phyloP scores from a whole-genome alignment of 805 yeast genomes.

The Kuraishia piskuri region DNA sequence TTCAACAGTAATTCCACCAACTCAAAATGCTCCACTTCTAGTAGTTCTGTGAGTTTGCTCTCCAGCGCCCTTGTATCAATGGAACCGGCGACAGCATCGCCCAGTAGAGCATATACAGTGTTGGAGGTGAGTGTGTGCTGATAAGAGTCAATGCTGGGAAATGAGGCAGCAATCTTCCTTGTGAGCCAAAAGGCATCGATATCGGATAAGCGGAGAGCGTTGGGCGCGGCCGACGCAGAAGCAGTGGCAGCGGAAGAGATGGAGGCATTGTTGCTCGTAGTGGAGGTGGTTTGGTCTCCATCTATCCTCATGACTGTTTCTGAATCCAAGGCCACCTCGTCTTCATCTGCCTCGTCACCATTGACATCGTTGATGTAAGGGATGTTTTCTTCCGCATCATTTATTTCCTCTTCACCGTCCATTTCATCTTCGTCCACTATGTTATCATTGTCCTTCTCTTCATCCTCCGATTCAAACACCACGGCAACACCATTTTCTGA shows the following conservation, averaged over 20 bases:
- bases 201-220: neutral
- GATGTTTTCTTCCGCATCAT: constrained; percentile 20
- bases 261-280: constrained; percentile 6
- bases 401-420: constrained; percentile 18
- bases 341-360: constrained; percentile 18
- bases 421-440: constrained; percentile 18
- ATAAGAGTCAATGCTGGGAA: constrained; percentile 27
- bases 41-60: constrained; percentile 39
- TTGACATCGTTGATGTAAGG: constrained; percentile 13
- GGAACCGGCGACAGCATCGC: constrained; percentile 17
- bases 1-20: constrained; percentile 39
- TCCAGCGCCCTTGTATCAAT: constrained; percentile 38
- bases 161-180: constrained; percentile 31
- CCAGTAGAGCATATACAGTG: constrained; percentile 31
- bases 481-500: constrained; percentile 32
- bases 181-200: constrained; percentile 38
- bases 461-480: constrained; percentile 36
- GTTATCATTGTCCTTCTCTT: constrained; percentile 22
- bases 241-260: neutral
- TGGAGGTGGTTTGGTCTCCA: constrained; percentile 16
- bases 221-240: constrained; percentile 4
- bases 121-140: constrained; percentile 26
- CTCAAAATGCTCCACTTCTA: constrained; percentile 43
- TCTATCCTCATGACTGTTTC: constrained; percentile 17
- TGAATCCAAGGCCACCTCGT: constrained; percentile 18